Base-by-base conservation (phyloP, 257 asterid genomes). In the Asclepias syriaca region DNA sequence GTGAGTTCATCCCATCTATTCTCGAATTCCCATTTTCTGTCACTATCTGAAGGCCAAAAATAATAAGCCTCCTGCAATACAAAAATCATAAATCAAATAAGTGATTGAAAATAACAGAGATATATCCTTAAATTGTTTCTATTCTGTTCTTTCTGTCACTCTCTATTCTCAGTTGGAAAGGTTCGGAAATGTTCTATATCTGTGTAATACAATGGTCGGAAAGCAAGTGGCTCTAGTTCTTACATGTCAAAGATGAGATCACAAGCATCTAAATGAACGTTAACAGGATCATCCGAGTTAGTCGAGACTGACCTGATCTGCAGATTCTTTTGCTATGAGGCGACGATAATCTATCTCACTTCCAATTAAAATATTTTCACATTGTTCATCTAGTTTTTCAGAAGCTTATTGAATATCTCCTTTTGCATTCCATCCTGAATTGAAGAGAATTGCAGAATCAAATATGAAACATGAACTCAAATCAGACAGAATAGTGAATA, bases 361-460 rank as follows among this genome's bases (percentile, higher is more conserved):
- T 74, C 99, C 98, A 74, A 94, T 90, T 32, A 86, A 84, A 74
- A 88, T 78, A 81, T 66, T 84, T 74, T 88, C 87, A 75, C 92
- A 87, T 77, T 94, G 99, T 64, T 88, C 84, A 75, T 88, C 96
- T 80, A 94, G 72, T 74, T 78, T 87, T 72, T 80, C 29, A 94
- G 70, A 63, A 94, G 83, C 80, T 89, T 91, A 39, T 86, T 82
- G 74, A 94, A 94, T 70, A 94, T 91, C 76, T 94, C 99, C 71
- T 81, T 90, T 76, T 94, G 99, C 99, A 94, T 94, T 71, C 99
- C 99, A 82, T 94, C 99, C 99, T 94, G 87, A 56, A 79, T 66
- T 68, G 27, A 69, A 66, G 68, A 24, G 43, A 55, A 57, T 32
- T n/a, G 61, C 67, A 53, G 61, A 43, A 69, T 40, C 57, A 34